Conservation (phyloP, 2,329 filamentous ascomycete genomes). For the Stemphylium lycopersici region DNA sequence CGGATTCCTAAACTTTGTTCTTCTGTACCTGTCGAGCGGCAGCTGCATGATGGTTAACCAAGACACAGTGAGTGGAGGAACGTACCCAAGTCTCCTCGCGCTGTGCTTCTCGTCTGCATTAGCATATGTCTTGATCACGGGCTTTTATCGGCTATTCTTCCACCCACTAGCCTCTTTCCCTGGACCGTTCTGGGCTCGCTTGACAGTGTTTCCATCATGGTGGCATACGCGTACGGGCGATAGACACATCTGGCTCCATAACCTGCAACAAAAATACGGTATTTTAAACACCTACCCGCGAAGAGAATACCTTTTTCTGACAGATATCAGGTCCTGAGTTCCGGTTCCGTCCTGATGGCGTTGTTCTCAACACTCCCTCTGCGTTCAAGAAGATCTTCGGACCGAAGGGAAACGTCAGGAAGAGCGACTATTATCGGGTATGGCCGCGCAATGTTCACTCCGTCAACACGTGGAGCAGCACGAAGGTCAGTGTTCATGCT, state of each 20-base stretch:
- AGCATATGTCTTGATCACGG: constrained; percentile 16
- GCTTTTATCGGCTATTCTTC: constrained; percentile 26
- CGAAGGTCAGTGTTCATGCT: constrained; percentile 42
- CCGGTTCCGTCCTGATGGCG: constrained; percentile 73
- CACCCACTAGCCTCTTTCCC: constrained; percentile 32
- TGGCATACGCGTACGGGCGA: constrained; percentile 76
- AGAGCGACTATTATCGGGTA: constrained; percentile 52
- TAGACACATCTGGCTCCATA: constrained; percentile 72
- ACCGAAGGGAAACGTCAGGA: constrained; percentile 53
- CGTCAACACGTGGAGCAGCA: constrained; percentile 46
- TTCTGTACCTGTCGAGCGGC: constrained; percentile 3
- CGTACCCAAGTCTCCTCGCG: constrained; percentile 9
- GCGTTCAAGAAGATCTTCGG: constrained; percentile 54
- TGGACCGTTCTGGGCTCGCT: constrained; percentile 32
- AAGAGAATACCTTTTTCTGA: background rate
- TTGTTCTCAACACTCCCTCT: constrained; percentile 73
- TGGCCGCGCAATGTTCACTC: constrained; percentile 47
- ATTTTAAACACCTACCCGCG: constrained; percentile 2
- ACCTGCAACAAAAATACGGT: constrained; percentile 74
- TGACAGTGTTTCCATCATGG: constrained; percentile 27
- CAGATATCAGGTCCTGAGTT: constrained; percentile 43
- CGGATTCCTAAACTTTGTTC: background rate
- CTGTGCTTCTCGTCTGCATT: constrained; percentile 6
- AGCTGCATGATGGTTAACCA: constrained; percentile 9
- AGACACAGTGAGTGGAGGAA: background rate